Conservation (phyloP, 371 early-diverging fungal species). For the Massospora cicadina region DNA sequence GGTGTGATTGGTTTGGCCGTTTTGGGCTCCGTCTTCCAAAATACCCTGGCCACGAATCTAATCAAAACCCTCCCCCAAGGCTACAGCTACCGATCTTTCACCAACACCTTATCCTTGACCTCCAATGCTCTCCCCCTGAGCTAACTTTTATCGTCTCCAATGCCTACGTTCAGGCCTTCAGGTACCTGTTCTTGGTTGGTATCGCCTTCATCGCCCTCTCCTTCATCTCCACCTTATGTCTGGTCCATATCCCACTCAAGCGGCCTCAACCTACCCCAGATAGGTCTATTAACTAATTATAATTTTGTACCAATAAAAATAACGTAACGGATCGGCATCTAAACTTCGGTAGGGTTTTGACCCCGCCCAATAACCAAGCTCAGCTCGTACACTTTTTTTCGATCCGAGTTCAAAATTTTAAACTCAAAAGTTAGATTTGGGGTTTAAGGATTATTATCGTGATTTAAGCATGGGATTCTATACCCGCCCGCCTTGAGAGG, state of each 20-base stretch:
- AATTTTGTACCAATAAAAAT: too few relatives aligned
- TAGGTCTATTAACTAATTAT: too few relatives aligned
- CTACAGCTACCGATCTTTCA: background rate
- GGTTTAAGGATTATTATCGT: too few relatives aligned
- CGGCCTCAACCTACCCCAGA: too few relatives aligned
- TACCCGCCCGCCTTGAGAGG: too few relatives aligned
- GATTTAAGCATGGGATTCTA: too few relatives aligned
- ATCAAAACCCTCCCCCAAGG: background rate
- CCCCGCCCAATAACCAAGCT: too few relatives aligned
- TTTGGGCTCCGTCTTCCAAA: conserved; percentile 29
- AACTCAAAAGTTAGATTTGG: too few relatives aligned
- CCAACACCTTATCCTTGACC: background rate
- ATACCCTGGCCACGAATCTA: conserved; percentile 18
- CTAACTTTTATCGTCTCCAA: background rate
- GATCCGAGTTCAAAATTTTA: too few relatives aligned
- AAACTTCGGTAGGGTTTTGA: too few relatives aligned
- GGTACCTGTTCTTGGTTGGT: conserved; percentile 2
- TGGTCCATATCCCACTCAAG: conserved; percentile 7
- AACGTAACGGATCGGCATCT: too few relatives aligned
- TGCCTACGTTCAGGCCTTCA: conserved; percentile 8
- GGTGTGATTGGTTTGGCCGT: conserved; percentile 49
- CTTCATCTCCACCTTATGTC: background rate
- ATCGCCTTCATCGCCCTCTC: conserved; percentile 5
- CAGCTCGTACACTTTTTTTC: too few relatives aligned
- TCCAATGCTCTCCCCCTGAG: background rate